Evolutionary conservation across 306 rosid species (phyloP).

Genomic region (Cicer arietinum): DNA sequence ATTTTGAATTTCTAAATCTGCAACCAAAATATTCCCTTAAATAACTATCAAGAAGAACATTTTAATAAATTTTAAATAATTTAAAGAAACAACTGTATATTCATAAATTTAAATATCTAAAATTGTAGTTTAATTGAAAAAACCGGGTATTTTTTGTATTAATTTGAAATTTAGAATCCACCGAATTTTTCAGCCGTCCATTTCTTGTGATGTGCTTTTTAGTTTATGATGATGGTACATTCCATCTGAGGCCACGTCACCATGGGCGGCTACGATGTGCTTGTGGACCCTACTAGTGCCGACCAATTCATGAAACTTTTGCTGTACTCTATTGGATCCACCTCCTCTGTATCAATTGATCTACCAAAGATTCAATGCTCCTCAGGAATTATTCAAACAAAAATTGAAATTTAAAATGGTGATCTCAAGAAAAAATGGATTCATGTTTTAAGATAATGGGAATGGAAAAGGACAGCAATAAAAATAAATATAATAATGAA

Average conservation of each 20-base stretch:
- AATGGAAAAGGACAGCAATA: background rate
- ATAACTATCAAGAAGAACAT: too few relatives aligned
- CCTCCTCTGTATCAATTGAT: conserved; percentile 8
- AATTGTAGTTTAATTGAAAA: too few relatives aligned
- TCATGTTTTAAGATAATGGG: background rate
- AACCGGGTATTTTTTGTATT: background rate
- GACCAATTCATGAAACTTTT: conserved; percentile 36
- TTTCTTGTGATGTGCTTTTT: background rate
- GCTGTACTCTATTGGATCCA: conserved; percentile 34
- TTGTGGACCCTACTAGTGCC: conserved; percentile 44
- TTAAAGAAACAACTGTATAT: too few relatives aligned
- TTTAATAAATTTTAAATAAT: too few relatives aligned
- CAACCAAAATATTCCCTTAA: too few relatives aligned
- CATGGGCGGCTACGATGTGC: conserved; percentile 40
- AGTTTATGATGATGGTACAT: conserved; percentile 17
- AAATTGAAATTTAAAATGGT: background rate
- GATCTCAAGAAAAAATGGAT: background rate
- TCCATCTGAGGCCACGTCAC: conserved; percentile 39
- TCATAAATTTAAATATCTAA: too few relatives aligned
- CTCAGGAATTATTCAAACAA: conserved; percentile 13
- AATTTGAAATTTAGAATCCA: conserved; percentile 22
- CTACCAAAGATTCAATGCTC: conserved; percentile 19
- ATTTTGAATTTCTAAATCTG: too few relatives aligned
- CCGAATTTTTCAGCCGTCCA: conserved; percentile 38
- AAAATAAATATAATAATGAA: background rate